Base-by-base conservation (phyloP, 371 early-diverging fungal genomes). In the Nematocida homosporus region DNA sequence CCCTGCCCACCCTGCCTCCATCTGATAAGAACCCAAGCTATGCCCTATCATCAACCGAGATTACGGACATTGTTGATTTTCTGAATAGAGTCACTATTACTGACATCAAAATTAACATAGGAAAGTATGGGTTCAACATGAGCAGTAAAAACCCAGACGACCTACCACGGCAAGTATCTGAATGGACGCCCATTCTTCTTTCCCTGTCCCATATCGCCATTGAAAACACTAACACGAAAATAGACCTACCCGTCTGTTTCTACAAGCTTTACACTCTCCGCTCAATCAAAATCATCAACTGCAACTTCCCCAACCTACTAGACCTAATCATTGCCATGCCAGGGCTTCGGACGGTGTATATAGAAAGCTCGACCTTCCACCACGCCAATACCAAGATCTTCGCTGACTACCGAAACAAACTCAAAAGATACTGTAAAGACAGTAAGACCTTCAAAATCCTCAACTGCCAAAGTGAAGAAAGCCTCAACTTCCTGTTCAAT, bases 221-320 rank as follows among this genome's bases (percentile, higher is more conserved):
- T 29, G n/a, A 10, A 8, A 20, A 55, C 53, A 13, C 5, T 4
- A 16, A 40, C 4, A 35, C 6, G 5, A 5, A 1, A 5, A 8
- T 4, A 16, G 18, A 29, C 16, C 41, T 66, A 0, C 66, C 66
- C 23, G 27, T 3, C 23, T 66, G 66, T 3, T 66, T 66, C 30
- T 53, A 53, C 35, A 66, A 66, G 56, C 56, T 66, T 29, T 66
- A 66, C 66, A 66, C 23, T 2, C 66, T 66, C 42, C 18, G 8
- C 23, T 0, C 66, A 6, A n/a, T 66, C 27, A 66, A 13, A 8
- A 50, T 66, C 40, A 23, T 41, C n/a, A 38, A 66, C 38, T 29
- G 66, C 38, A 5, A 34, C 18, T 23, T 55, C 10, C 27, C 56
- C 3, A 66, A 55, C 38, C 53, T 66, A 29, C 38, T 66, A 13